Evolutionary conservation across 2,329 filamentous ascomycete genomes (phyloP), one percentile per base, ranked within the genome.

Genomic region (Verticillium klebahnii): DNA sequence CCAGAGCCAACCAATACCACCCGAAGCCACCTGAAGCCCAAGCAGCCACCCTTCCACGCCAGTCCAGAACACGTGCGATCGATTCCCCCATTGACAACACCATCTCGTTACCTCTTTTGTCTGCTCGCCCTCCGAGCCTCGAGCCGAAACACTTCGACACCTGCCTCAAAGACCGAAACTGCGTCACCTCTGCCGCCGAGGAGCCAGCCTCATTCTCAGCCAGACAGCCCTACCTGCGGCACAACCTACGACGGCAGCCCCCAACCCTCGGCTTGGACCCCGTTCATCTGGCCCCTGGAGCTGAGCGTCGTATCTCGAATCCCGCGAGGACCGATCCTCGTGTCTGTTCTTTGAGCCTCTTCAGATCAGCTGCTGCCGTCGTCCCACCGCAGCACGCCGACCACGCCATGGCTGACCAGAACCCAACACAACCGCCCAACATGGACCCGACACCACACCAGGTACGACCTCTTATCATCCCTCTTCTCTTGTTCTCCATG

Each of bases 371-470:
- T 23, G 45, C 45, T 52, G 45, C 45, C 29, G 29, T 29, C 29
- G 29, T 45, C 17, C n/a, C 32, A 40, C 50, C 34, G n/a, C 32
- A n/a, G 39, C 23, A 37, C 60, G 39, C 39, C 39, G 5, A 52
- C 45, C 45, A 52, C 45, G 45, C 55, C 39, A 65, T 65, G 64
- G 61, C 63, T 55, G 64, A 65, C 57, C 59, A 63, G 29, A 61
- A 64, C 19, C 45, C 45, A 19, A 58, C 56, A 60, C 63, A 64
- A 61, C 57, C 57, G 14, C 60, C 63, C 9, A 60, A 56, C 39
- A 65, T 65, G 63, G 64, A 66, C 14, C 37, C 59, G 8, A 58
- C 63, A 58, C 60, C 64, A 61, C 63, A 61, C 32, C 63, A 61
- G 59, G 64, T 66, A 62, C 52, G 60, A 25, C 55, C 62, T n/a